A percentile compares a stretch with the other conserved stretches of the same genome.
These are phyloP conservation scores for Stemphylium vesicarium DNA, from an alignment of 2,329 filamentous ascomycete genomes.

Conservation along the genomic window DNA sequence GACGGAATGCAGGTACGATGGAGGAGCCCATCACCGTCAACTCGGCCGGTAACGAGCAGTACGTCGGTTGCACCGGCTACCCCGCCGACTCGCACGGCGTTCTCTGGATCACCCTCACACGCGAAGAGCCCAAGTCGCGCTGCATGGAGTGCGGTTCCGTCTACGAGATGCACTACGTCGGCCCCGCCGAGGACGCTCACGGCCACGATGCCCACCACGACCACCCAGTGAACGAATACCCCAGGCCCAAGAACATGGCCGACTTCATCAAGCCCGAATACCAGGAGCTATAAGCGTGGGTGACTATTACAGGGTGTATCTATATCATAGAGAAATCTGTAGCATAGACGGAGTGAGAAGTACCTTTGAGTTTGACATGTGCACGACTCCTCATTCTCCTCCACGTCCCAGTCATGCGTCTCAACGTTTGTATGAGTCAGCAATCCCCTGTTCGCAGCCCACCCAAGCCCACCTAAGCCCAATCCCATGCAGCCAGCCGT, in stretches of 20 bases:
- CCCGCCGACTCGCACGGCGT: slow-evolving; percentile 91
- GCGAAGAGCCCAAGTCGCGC: slow-evolving; percentile 88
- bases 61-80: slow-evolving; percentile 91
- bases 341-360: slow-evolving; percentile 42
- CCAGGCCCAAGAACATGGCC: slow-evolving; percentile 88
- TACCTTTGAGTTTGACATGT: slow-evolving; percentile 19
- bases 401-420: neutral
- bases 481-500: neutral
- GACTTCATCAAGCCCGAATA: slow-evolving; percentile 97
- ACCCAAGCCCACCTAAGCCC: slow-evolving; percentile 21
- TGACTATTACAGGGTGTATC: slow-evolving; percentile 32
- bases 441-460: neutral
- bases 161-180: slow-evolving; percentile 98
- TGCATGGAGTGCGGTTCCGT: slow-evolving; percentile 96
- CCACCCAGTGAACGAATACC: slow-evolving; percentile 58
- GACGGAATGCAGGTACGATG: slow-evolving; percentile 70
- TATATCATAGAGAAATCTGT: slow-evolving; percentile 39
- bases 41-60: slow-evolving; percentile 95
- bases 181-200: slow-evolving; percentile 75
- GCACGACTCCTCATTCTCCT: neutral
- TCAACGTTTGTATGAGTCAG: slow-evolving; percentile 4
- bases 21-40: slow-evolving; percentile 86
- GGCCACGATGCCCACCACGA: slow-evolving; percentile 63
- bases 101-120: slow-evolving; percentile 87
- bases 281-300: slow-evolving; percentile 64